phyloP scores from a whole-genome alignment of 1,284 basidiomycete genomes.

The Cryptococcus sp. region DNA sequence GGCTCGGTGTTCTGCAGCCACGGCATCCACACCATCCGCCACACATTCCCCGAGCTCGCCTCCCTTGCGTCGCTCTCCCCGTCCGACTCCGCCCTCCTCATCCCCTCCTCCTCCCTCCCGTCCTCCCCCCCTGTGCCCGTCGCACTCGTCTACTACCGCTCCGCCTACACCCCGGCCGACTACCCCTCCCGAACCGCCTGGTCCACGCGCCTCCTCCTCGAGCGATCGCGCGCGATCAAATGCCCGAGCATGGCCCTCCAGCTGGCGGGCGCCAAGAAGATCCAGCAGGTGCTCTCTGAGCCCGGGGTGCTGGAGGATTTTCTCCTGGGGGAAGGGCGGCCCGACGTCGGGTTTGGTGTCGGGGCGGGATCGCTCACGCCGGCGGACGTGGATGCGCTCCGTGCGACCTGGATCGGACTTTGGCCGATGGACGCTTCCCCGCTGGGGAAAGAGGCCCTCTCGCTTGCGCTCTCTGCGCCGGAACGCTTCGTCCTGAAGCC shows the following conservation, averaged over 20 bases:
- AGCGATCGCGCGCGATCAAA: conserved; percentile 80
- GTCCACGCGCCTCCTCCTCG: conserved; percentile 68
- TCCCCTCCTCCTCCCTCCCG: conserved; percentile 49
- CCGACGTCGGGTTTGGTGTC: conserved; percentile 44
- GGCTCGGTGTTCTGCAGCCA: conserved; percentile 54
- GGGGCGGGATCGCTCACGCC: conserved; percentile 50
- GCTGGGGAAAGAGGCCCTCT: conserved; percentile 53
- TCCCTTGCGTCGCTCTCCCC: conserved; percentile 55
- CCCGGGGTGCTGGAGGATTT: conserved; percentile 72
- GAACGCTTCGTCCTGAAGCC: conserved; percentile 82
- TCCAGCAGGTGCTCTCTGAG: conserved; percentile 82
- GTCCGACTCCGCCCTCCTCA: conserved; percentile 50
- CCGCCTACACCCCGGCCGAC: conserved; percentile 83
- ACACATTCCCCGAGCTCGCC: conserved; percentile 68
- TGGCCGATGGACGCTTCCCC: conserved; percentile 57
- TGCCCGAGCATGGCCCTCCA: conserved; percentile 89
- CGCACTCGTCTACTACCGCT: conserved; percentile 79
- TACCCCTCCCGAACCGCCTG: conserved; percentile 66
- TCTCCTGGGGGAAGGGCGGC: conserved; percentile 49
- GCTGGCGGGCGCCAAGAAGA: conserved; percentile 91
- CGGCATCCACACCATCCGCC: conserved; percentile 66
- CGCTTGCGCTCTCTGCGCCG: conserved; percentile 58
- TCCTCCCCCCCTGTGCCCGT: conserved; percentile 58
- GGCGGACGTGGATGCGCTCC: conserved; percentile 56
- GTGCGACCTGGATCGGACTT: conserved; percentile 73